These are phyloP conservation scores for Boletus rubropictus DNA, from an alignment of 768 basidiomycete genomes.

Conservation along the genomic window DNA sequence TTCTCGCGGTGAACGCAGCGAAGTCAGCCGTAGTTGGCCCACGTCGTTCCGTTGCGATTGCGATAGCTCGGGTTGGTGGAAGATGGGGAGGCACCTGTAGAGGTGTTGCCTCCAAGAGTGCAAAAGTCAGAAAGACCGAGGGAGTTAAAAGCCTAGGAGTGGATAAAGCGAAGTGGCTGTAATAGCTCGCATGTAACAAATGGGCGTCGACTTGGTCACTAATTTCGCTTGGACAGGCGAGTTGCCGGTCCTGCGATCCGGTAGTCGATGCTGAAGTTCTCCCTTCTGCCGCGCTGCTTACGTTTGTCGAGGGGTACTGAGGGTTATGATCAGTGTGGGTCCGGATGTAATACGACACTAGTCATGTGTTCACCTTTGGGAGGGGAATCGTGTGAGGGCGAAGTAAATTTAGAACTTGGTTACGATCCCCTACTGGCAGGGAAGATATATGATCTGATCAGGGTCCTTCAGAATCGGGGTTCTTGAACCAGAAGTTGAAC, in stretches of 20 bases:
- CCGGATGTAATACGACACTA: neutral
- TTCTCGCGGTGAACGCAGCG: slow-evolving; percentile 34
- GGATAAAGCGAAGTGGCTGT: slow-evolving; percentile 16
- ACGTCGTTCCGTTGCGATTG: slow-evolving; percentile 37
- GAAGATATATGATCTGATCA: slow-evolving; percentile 36
- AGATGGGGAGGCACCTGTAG: slow-evolving; percentile 46
- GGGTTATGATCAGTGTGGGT: slow-evolving; percentile 17
- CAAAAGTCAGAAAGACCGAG: slow-evolving; percentile 50
- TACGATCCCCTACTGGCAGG: slow-evolving; percentile 34
- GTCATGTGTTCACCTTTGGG: slow-evolving; percentile 26
- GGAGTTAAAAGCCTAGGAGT: slow-evolving; percentile 38
- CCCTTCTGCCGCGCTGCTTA: slow-evolving; percentile 22
- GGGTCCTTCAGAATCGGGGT: slow-evolving; percentile 21
- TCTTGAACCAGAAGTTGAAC: slow-evolving; percentile 22
- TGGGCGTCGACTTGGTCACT: slow-evolving; percentile 9
- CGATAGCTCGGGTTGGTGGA: slow-evolving; percentile 42
- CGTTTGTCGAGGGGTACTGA: slow-evolving; percentile 22
- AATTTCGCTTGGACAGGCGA: slow-evolving; percentile 2
- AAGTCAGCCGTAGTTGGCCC: slow-evolving; percentile 56
- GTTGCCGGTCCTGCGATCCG: slow-evolving; percentile 17
- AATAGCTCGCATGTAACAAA: slow-evolving; percentile 16
- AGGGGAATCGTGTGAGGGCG: slow-evolving; percentile 35
- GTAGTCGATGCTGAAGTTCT: slow-evolving; percentile 18
- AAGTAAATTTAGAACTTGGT: slow-evolving; percentile 38
- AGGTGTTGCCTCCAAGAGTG: slow-evolving; percentile 42